Evolutionary conservation across 208 protist genomes (phyloP).

Genomic region (Trypanosoma grayi): DNA sequence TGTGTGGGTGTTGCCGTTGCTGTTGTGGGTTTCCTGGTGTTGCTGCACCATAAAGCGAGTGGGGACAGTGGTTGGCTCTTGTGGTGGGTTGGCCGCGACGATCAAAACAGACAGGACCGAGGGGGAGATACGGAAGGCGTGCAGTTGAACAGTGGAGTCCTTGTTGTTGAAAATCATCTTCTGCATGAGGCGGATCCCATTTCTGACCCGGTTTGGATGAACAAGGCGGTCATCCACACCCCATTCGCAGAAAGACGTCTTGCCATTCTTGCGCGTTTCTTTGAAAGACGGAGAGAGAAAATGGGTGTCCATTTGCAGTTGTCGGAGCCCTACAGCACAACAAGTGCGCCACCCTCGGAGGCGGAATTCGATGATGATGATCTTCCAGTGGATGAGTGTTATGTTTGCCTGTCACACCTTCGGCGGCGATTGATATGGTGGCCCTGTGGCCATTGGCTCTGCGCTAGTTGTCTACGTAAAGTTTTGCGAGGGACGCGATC

Average conservation of each 20-base stretch:
- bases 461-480: conserved; percentile 6
- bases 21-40: neutral
- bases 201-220: neutral
- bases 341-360: neutral
- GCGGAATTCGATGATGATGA: conserved; percentile 14
- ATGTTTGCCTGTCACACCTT: conserved; percentile 18
- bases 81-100: neutral
- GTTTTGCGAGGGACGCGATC: neutral
- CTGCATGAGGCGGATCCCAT: conserved; percentile 5
- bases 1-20: neutral
- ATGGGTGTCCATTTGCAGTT: neutral
- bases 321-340: conserved; percentile 1
- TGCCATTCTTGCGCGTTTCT: conserved; percentile 5
- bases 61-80: neutral
- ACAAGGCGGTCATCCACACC: neutral
- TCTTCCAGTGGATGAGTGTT: conserved; percentile 13
- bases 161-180: neutral
- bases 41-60: neutral
- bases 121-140: neutral
- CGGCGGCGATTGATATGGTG: conserved; percentile 18
- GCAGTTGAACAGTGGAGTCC: neutral
- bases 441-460: conserved; percentile 21
- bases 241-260: conserved; percentile 7
- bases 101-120: neutral
- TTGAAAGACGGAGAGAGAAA: neutral